phyloP scores from a whole-genome alignment of 345 rosid species.

The Sisymbrium irio region DNA sequence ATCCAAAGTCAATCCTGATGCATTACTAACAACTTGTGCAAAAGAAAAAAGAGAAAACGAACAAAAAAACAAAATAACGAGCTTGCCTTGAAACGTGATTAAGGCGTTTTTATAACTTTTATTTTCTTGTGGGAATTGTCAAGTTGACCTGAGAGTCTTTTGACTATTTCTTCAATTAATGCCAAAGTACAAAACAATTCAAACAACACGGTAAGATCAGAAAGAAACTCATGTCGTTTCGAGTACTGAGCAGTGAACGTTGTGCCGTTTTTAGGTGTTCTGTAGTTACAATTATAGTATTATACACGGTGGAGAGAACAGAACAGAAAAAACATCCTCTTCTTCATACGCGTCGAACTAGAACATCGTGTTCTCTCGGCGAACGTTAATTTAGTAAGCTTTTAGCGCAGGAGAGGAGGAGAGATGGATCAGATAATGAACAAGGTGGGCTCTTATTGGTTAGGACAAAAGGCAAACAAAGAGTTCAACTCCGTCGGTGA shows the following conservation, averaged over 20 bases:
- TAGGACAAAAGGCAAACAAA: conserved; percentile 70
- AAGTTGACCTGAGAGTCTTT: not conserved
- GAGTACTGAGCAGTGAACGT: not conserved
- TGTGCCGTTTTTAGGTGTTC: conserved; percentile 1
- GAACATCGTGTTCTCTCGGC: conserved; percentile 10
- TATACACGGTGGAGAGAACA: too few relatives aligned
- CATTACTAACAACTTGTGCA: not conserved
- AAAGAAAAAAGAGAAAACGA: not conserved
- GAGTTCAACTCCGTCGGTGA: conserved; percentile 83
- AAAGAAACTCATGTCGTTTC: conserved; percentile 13
- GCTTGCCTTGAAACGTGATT: not conserved
- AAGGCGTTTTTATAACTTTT: not conserved
- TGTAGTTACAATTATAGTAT: not conserved
- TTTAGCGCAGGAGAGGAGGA: not conserved
- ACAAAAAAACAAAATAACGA: not conserved
- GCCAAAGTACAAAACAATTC: not conserved
- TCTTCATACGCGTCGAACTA: conserved; percentile 12
- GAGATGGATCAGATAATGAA: conserved; percentile 84
- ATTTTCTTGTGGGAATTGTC: not conserved
- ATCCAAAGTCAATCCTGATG: not conserved
- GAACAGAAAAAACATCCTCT: not conserved
- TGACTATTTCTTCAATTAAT: not conserved
- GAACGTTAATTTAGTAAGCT: not conserved
- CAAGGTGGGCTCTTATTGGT: conserved; percentile 92
- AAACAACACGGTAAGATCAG: not conserved